Conservation (phyloP, 768 basidiomycete genomes). For the Agaricus bisporus region DNA sequence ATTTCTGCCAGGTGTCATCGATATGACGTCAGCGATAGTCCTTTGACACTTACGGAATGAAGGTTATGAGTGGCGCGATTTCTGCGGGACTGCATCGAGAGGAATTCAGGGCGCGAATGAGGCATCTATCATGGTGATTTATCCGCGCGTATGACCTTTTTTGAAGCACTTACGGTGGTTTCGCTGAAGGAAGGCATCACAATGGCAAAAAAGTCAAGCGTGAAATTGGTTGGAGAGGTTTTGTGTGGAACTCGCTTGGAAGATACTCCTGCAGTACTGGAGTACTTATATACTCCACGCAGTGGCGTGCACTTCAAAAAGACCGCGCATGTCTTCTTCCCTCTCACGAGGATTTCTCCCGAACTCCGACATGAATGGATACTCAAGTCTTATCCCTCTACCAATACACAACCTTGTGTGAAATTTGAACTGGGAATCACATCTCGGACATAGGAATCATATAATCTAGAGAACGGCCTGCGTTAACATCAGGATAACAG, state of each 20-base stretch:
- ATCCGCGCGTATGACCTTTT: neutral
- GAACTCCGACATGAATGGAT: neutral
- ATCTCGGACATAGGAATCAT: neutral
- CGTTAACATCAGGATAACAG: neutral
- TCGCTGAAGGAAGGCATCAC: neutral
- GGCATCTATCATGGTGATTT: neutral
- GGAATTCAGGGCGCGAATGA: neutral
- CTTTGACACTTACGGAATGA: neutral
- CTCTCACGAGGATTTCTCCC: slow-evolving; percentile 6
- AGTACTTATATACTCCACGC: slow-evolving; percentile 5
- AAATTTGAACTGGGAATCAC: neutral
- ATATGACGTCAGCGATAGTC: neutral
- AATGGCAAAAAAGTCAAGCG: neutral
- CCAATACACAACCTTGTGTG: neutral
- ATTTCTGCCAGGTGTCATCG: neutral
- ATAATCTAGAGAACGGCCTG: neutral
- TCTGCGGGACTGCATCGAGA: slow-evolving; percentile 3
- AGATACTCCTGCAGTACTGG: neutral
- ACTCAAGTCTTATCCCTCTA: neutral
- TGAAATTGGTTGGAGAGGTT: neutral
- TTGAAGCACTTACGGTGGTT: neutral
- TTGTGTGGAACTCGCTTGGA: neutral
- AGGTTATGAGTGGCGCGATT: neutral
- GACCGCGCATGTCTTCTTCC: slow-evolving; percentile 1
- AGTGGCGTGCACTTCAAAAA: neutral